Evolutionary conservation across 257 asterid species (phyloP), one percentile per base, ranked within the genome.

Genomic region (Schizonepeta tenuifolia): DNA sequence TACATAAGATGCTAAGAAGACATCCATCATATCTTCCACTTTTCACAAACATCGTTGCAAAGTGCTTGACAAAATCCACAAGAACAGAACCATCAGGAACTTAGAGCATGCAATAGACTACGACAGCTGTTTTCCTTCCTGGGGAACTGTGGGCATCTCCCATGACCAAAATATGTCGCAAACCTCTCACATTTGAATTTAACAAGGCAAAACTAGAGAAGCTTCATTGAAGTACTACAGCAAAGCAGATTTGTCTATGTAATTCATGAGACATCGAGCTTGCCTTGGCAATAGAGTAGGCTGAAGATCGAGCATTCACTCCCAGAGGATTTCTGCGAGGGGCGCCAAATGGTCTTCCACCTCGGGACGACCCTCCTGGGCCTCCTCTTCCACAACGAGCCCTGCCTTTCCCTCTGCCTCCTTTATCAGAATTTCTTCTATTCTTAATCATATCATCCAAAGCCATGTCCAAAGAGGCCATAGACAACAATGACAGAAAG

Each of bases 271-370:
- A 85, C 88, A 81, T 83, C 94, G 84, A 81, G 97, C 99, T 94
- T 94, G 99, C 99, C 99, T 94, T 94, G 84, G 95, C 89, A 83
- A 91, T 89, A 11, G 86, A 55, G 71, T 72, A 81, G 57, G 95
- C 82, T 50, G 97, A 87, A 7, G 88, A 82, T 9, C 91, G 87
- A 67, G 85, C 59, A 81, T 86, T 89, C 41, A 91, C 88, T 36
- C 98, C 96, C 22, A 94, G 97, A 5, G 88, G 90, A 63, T 83
- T 89, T 84, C 96, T 84, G 56, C 83, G 87, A 69, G 90, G 86
- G 74, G 90, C 84, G 22, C 93, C 96, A 28, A 82, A 77, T 26
- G 84, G 72, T 77, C 95, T 89, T 74, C 96, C 97, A 83, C 97
- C 97, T 73, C 97, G 79, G 73, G 77, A 78, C 43, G 92, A 36